These are phyloP conservation scores for Dalechampia spathulata DNA, from an alignment of 441 rosid species.

Conservation along the genomic window DNA sequence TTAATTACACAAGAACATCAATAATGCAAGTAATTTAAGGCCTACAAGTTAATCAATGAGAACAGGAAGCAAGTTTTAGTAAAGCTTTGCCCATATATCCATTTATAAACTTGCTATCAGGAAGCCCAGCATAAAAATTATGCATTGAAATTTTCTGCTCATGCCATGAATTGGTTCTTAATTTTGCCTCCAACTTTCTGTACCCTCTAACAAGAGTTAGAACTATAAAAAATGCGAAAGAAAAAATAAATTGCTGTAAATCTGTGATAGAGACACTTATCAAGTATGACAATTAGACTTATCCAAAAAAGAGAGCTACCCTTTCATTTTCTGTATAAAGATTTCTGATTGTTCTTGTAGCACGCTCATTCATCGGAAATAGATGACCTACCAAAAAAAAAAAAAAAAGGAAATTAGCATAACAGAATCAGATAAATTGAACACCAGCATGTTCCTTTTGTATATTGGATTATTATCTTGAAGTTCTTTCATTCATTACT, in stretches of 20 bases:
- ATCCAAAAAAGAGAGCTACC: slow-evolving; percentile 34
- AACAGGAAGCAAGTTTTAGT: background rate
- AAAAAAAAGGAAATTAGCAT: slow-evolving; percentile 6
- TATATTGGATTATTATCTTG: background rate
- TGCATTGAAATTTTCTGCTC: background rate
- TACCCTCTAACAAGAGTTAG: background rate
- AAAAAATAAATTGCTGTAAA: slow-evolving; percentile 5
- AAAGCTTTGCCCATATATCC: background rate
- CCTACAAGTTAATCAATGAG: no score
- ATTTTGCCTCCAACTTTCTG: background rate
- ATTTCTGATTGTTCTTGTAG: slow-evolving; percentile 79
- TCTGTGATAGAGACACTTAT: background rate
- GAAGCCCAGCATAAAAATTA: background rate
- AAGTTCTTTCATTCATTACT: background rate
- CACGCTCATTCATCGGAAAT: slow-evolving; percentile 83
- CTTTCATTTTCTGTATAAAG: slow-evolving; percentile 96
- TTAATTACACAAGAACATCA: background rate
- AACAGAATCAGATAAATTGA: slow-evolving; percentile 2
- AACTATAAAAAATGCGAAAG: background rate
- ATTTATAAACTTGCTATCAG: background rate
- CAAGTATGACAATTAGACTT: background rate
- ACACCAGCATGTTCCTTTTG: background rate
- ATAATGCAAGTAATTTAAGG: no score
- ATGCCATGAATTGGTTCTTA: slow-evolving; percentile 3
- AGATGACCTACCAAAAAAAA: slow-evolving; percentile 44